Conservation (phyloP, 2,329 filamentous ascomycete species). For the Phialophora tarda region DNA sequence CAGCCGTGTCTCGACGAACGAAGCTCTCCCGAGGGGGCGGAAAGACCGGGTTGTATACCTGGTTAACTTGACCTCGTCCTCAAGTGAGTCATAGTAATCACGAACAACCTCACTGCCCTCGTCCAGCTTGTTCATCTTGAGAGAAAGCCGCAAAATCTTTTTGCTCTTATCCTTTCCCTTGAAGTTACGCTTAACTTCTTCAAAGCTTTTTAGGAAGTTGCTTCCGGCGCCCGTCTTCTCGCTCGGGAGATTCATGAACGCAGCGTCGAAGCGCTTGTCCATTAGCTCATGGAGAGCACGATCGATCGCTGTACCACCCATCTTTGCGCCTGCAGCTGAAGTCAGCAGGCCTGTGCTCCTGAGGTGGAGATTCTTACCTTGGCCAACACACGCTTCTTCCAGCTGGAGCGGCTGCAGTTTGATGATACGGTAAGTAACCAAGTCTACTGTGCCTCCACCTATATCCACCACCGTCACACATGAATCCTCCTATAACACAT, state of each 20-base stretch:
- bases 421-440: conserved; percentile 15
- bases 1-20: neutral
- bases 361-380: conserved; percentile 4
- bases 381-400: conserved; percentile 22
- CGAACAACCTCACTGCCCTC: neutral
- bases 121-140: conserved; percentile 1
- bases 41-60: neutral
- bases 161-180: conserved; percentile 18
- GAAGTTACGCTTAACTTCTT: conserved; percentile 44
- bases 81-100: conserved; percentile 7
- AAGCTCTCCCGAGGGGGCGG: neutral
- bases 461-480: conserved; percentile 32
- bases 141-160: neutral
- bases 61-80: conserved; percentile 6
- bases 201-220: conserved; percentile 46
- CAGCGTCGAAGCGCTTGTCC: conserved; percentile 40
- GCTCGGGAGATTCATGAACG: conserved; percentile 40
- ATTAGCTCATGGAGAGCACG: conserved; percentile 44
- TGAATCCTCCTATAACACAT: conserved; percentile 1
- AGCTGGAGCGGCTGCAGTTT: conserved; percentile 20
- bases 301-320: conserved; percentile 46
- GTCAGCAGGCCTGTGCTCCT: neutral
- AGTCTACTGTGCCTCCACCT: conserved; percentile 39
- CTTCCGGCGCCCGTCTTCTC: conserved; percentile 43
- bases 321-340: conserved; percentile 42